Evolutionary conservation across 2,329 filamentous ascomycete genomes (phyloP).

Genomic region (Hypomyces perniciosus): DNA sequence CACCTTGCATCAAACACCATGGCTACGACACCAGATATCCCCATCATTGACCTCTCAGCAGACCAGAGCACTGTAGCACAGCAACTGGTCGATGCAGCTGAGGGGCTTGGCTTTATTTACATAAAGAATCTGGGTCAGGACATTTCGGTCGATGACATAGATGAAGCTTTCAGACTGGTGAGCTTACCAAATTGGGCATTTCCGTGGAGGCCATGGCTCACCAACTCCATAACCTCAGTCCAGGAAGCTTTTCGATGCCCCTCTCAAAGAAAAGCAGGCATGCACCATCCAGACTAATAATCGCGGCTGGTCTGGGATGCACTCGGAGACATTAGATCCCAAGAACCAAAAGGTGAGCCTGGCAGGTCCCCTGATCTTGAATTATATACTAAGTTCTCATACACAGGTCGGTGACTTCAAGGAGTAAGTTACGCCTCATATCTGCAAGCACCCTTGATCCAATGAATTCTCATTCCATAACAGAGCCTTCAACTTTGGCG

Average conservation of each 20-base stretch:
- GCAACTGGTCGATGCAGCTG: conserved; percentile 71
- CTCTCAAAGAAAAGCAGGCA: conserved; percentile 63
- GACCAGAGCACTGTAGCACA: conserved; percentile 54
- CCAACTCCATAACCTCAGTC: conserved; percentile 38
- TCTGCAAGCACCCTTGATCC: background rate
- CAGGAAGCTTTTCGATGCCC: conserved; percentile 63
- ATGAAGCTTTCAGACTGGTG: conserved; percentile 70
- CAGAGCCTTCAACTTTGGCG: conserved; percentile 88
- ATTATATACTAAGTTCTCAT: background rate
- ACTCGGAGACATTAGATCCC: conserved; percentile 81
- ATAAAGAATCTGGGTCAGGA: conserved; percentile 68
- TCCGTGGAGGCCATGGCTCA: background rate
- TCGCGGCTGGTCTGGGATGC: conserved; percentile 82
- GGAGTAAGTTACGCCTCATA: conserved; percentile 51
- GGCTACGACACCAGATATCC: conserved; percentile 48
- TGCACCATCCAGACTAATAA: conserved; percentile 78
- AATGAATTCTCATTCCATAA: conserved; percentile 3
- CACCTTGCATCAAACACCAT: conserved; percentile 13
- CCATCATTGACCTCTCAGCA: conserved; percentile 71
- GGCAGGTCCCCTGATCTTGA: background rate
- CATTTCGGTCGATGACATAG: conserved; percentile 60
- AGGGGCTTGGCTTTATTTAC: conserved; percentile 83
- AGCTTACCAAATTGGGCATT: conserved; percentile 14
- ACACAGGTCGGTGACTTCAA: conserved; percentile 74
- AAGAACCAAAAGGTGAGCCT: conserved; percentile 64